phyloP scores from a whole-genome alignment of 768 basidiomycete genomes.

The Suillus brevipes region DNA sequence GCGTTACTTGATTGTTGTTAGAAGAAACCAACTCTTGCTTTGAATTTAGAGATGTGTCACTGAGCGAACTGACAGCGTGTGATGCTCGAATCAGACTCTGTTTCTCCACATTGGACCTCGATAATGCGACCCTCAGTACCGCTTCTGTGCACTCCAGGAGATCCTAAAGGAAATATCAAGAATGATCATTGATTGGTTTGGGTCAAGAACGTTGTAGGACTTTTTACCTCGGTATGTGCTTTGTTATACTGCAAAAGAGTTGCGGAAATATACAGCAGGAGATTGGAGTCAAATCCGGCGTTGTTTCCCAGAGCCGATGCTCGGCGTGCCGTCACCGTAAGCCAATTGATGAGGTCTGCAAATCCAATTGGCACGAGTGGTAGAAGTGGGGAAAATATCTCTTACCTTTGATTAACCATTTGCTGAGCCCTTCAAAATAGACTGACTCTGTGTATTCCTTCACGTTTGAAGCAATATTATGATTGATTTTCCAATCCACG shows the following conservation, averaged over 20 bases:
- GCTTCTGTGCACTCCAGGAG: slow-evolving; percentile 59
- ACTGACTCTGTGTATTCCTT: slow-evolving; percentile 57
- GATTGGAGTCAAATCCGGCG: slow-evolving; percentile 48
- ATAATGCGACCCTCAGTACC: slow-evolving; percentile 54
- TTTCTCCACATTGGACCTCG: slow-evolving; percentile 39
- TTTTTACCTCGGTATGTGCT: slow-evolving; percentile 52
- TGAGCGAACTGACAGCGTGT: slow-evolving; percentile 44
- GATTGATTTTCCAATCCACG: slow-evolving; percentile 49
- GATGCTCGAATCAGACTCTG: slow-evolving; percentile 13
- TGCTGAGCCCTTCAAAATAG: slow-evolving; percentile 51
- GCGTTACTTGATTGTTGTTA: slow-evolving; percentile 30
- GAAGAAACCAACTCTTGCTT: slow-evolving; percentile 2
- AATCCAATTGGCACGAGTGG: slow-evolving; percentile 9
- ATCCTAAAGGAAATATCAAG: slow-evolving; percentile 43
- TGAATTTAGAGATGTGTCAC: slow-evolving; percentile 33
- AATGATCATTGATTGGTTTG: background rate
- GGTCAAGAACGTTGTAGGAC: background rate
- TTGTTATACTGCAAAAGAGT: slow-evolving; percentile 62
- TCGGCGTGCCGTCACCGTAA: slow-evolving; percentile 54
- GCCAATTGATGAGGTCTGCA: slow-evolving; percentile 57
- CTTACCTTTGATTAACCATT: slow-evolving; percentile 59
- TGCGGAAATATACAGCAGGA: slow-evolving; percentile 52
- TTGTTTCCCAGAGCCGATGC: slow-evolving; percentile 9
- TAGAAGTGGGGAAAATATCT: slow-evolving; percentile 1
- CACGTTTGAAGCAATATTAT: slow-evolving; percentile 58